phyloP scores from a whole-genome alignment of 1,284 basidiomycete species.

The Puccinia novopanici region DNA sequence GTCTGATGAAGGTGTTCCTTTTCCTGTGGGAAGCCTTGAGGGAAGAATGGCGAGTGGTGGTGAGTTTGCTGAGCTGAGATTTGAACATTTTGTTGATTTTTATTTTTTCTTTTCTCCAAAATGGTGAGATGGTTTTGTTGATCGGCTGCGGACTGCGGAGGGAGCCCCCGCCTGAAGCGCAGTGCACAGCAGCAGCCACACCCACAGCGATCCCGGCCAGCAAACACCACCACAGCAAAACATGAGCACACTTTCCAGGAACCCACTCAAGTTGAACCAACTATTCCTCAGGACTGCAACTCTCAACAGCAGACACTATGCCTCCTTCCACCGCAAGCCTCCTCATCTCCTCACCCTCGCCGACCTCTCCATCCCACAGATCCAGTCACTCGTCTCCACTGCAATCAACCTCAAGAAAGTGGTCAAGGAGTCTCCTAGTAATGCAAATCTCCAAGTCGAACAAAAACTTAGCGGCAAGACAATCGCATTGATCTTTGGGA shows the following conservation, averaged over 20 bases:
- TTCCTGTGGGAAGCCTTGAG: neutral
- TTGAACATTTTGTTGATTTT: neutral
- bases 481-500: constrained; percentile 86
- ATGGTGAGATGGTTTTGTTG: neutral
- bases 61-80: neutral
- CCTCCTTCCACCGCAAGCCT: too few relatives aligned
- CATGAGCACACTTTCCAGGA: too few relatives aligned
- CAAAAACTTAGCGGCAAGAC: constrained; percentile 71
- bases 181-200: neutral
- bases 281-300: too few relatives aligned
- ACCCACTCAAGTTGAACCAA: too few relatives aligned
- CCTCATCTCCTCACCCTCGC: constrained; percentile 82
- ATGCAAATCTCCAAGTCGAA: constrained; percentile 62
- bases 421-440: constrained; percentile 62
- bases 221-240: too few relatives aligned
- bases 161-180: too few relatives aligned
- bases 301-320: too few relatives aligned
- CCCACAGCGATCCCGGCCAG: too few relatives aligned
- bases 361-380: constrained; percentile 73
- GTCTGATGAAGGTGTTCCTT: neutral
- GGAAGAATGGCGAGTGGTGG: neutral
- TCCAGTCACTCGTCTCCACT: constrained; percentile 68
- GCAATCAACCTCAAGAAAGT: constrained; percentile 68
- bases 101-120: neutral
- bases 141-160: neutral